A percentile compares a stretch with the other conserved stretches of the same genome.
These are phyloP conservation scores for Lenzites betulinus DNA, from an alignment of 768 basidiomycete genomes.

Conservation along the genomic window DNA sequence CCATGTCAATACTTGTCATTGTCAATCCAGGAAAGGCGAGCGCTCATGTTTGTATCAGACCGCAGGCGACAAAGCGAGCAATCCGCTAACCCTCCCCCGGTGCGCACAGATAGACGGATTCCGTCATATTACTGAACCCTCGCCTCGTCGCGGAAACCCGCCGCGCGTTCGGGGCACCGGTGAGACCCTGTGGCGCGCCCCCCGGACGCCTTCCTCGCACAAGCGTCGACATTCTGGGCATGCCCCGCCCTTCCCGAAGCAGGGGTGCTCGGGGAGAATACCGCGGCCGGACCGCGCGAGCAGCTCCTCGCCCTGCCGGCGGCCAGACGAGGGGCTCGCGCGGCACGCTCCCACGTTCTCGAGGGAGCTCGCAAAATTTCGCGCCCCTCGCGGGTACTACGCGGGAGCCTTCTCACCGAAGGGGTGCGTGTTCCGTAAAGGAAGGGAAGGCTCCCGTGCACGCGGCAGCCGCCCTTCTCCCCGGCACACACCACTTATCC, in stretches of 20 bases:
- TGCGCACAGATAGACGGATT: background rate
- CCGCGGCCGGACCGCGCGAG: slow-evolving; percentile 3
- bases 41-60: too few relatives aligned
- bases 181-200: too few relatives aligned
- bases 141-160: background rate
- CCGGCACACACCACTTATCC: background rate
- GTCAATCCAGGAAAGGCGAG: too few relatives aligned
- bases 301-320: background rate
- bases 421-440: background rate
- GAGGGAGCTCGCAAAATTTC: background rate
- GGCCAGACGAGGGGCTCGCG: too few relatives aligned
- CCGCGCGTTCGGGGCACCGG: background rate
- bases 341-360: background rate
- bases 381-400: background rate
- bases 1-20: background rate
- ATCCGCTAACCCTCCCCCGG: too few relatives aligned
- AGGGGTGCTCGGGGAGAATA: slow-evolving; percentile 14
- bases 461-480: background rate
- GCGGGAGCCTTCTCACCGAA: background rate
- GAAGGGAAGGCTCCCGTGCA: background rate
- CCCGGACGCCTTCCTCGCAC: background rate
- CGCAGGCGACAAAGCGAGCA: too few relatives aligned
- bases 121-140: background rate
- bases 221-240: slow-evolving; percentile 6
- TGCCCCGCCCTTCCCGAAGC: slow-evolving; percentile 1